Conservation (phyloP, 176 grass and related monocot genomes). For the Eragrostis nindensis region DNA sequence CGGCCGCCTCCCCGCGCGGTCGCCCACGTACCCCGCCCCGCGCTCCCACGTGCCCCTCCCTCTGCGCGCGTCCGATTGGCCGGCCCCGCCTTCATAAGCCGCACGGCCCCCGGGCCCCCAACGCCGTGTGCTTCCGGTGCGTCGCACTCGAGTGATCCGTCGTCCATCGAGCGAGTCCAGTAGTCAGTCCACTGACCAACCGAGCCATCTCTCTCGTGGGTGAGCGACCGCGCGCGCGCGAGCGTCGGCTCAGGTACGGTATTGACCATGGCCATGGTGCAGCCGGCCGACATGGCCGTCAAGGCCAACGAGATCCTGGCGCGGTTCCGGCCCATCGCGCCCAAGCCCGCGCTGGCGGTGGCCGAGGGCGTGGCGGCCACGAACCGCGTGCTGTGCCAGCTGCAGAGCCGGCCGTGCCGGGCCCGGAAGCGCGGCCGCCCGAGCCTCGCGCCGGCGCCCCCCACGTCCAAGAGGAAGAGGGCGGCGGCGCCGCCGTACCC, state of each 20-base stretch:
- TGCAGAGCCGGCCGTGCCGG: conserved; percentile 69
- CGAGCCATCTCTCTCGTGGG: no score
- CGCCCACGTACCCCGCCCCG: conserved; percentile 93
- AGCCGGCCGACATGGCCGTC: conserved; percentile 66
- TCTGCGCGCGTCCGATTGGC: conserved; percentile 88
- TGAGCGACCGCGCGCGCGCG: no score
- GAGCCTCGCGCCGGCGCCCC: conserved; percentile 20
- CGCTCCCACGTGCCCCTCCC: conserved; percentile 76
- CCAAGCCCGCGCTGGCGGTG: conserved; percentile 59
- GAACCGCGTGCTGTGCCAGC: conserved; percentile 51
- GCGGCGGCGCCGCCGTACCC: conserved; percentile 32
- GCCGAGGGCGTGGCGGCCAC: conserved; percentile 20
- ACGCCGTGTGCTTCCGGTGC: conserved; percentile 21
- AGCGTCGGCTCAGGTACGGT: no score
- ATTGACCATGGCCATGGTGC: conserved; percentile 78
- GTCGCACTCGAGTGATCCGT: not conserved
- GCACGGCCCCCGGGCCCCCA: not conserved
- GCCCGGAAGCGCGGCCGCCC: conserved; percentile 67
- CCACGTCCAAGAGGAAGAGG: conserved; percentile 50
- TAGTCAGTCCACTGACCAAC: not conserved
- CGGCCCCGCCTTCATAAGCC: conserved; percentile 51
- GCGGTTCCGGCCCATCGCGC: conserved; percentile 88
- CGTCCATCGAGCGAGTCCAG: not conserved
- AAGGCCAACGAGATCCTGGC: conserved; percentile 96
- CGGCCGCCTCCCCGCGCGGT: conserved; percentile 56